Conservation (phyloP, 768 basidiomycete genomes). For the Cyclocybe cylindracea region DNA sequence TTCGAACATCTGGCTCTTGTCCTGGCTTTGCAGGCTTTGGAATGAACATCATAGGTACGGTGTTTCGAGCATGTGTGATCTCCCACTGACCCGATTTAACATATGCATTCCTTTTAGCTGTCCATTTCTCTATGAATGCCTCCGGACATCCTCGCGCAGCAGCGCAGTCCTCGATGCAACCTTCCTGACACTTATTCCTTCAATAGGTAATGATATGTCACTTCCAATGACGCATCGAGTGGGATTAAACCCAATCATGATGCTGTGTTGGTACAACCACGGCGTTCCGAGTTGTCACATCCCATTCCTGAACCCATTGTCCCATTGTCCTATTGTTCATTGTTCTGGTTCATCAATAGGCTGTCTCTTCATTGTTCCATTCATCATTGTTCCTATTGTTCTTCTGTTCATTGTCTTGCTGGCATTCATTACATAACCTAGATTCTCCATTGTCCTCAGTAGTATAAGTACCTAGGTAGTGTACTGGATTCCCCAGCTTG, state of each 20-base stretch:
- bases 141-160: slow-evolving; percentile 30
- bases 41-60: slow-evolving; percentile 32
- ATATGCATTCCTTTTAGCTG: slow-evolving; percentile 24
- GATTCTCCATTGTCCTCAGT: too few species aligned
- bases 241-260: slow-evolving; percentile 24
- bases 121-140: slow-evolving; percentile 24
- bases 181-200: not conserved
- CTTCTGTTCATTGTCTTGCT: too few species aligned
- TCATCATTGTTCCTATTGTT: too few species aligned
- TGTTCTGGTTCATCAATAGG: too few species aligned
- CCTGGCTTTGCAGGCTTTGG: slow-evolving; percentile 25
- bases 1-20: slow-evolving; percentile 18
- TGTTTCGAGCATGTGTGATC: slow-evolving; percentile 27
- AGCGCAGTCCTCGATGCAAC: too few species aligned
- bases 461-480: too few species aligned
- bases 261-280: slow-evolving; percentile 33
- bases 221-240: slow-evolving; percentile 4
- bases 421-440: too few species aligned
- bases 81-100: slow-evolving; percentile 24
- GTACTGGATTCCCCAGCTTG: too few species aligned
- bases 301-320: too few species aligned
- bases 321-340: too few species aligned
- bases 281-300: too few species aligned
- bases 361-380: too few species aligned
- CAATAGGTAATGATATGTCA: slow-evolving; percentile 11